phyloP scores from a whole-genome alignment of 768 basidiomycete species.

The Suillus weaverae region DNA sequence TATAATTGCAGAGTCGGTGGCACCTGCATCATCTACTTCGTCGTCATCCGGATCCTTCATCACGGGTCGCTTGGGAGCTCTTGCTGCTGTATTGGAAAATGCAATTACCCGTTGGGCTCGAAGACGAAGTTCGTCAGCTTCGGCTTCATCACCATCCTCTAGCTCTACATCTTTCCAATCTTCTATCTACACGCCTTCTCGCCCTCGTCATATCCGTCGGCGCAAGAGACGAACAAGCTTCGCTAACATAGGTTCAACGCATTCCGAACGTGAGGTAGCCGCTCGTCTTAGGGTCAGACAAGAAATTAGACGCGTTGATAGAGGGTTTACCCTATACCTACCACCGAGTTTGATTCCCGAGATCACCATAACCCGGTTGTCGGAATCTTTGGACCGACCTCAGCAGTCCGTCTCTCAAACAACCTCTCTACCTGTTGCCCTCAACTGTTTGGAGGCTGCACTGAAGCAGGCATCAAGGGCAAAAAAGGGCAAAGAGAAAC shows the following conservation, averaged over 20 bases:
- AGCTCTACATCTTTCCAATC: slow-evolving; percentile 34
- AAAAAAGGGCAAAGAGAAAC: slow-evolving; percentile 21
- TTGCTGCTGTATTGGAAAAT: slow-evolving; percentile 64
- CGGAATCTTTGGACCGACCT: slow-evolving; percentile 9
- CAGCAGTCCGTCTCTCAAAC: slow-evolving; percentile 40
- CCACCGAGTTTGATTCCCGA: slow-evolving; percentile 38
- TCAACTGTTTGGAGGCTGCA: slow-evolving; percentile 50
- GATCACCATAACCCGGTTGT: background rate
- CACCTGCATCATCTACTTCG: slow-evolving; percentile 32
- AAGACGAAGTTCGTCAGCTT: slow-evolving; percentile 40
- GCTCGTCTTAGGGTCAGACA: slow-evolving; percentile 64
- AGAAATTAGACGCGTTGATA: slow-evolving; percentile 55
- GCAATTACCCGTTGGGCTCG: slow-evolving; percentile 72
- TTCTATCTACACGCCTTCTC: slow-evolving; percentile 36
- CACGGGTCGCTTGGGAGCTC: slow-evolving; percentile 44
- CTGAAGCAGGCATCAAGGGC: slow-evolving; percentile 42
- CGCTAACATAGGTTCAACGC: slow-evolving; percentile 50
- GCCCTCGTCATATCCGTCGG: slow-evolving; percentile 41
- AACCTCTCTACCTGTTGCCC: slow-evolving; percentile 46
- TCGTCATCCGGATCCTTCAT: slow-evolving; percentile 38
- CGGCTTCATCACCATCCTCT: slow-evolving; percentile 48
- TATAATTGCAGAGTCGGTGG: slow-evolving; percentile 25
- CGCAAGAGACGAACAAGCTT: slow-evolving; percentile 49
- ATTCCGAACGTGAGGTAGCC: slow-evolving; percentile 59
- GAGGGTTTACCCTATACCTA: slow-evolving; percentile 66